A percentile compares a stretch with the other conserved stretches of the same genome.
These are phyloP conservation scores for Pyrenochaeta sp. DNA, from an alignment of 2,329 filamentous ascomycete species.

Conservation along the genomic window DNA sequence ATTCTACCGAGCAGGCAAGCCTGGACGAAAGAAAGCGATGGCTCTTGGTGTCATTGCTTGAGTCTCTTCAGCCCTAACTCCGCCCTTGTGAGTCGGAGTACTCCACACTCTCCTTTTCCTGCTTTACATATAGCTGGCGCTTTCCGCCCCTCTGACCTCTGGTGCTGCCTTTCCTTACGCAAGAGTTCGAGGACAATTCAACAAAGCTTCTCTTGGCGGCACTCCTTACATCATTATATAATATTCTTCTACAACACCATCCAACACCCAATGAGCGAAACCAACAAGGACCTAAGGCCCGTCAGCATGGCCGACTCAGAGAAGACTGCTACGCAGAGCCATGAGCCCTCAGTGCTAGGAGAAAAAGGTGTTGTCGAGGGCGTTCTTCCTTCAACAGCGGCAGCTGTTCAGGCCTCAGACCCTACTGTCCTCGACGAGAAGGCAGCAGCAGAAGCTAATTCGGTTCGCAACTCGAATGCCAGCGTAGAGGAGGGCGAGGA, in stretches of 20 bases:
- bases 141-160: conserved; percentile 18
- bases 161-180: conserved; percentile 1
- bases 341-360: conserved; percentile 31
- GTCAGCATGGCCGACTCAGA: conserved; percentile 45
- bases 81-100: conserved; percentile 11
- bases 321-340: conserved; percentile 40
- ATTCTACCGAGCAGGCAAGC: conserved; percentile 8
- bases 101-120: conserved; percentile 8
- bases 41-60: conserved; percentile 14
- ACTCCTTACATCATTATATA: background rate
- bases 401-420: conserved; percentile 27
- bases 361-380: conserved; percentile 37
- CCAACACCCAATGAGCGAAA: conserved; percentile 28
- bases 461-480: conserved; percentile 28
- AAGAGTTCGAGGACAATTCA: background rate
- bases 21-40: conserved; percentile 5
- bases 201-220: conserved; percentile 2
- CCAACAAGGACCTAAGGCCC: conserved; percentile 36
- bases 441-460: conserved; percentile 18
- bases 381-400: conserved; percentile 30
- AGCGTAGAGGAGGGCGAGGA: conserved; percentile 35
- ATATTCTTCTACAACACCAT: conserved; percentile 1
- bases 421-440: conserved; percentile 15
- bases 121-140: conserved; percentile 22
- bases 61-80: conserved; percentile 15